Evolutionary conservation across 2,329 filamentous ascomycete genomes (phyloP).

Genomic region (Diplodia seriata): DNA sequence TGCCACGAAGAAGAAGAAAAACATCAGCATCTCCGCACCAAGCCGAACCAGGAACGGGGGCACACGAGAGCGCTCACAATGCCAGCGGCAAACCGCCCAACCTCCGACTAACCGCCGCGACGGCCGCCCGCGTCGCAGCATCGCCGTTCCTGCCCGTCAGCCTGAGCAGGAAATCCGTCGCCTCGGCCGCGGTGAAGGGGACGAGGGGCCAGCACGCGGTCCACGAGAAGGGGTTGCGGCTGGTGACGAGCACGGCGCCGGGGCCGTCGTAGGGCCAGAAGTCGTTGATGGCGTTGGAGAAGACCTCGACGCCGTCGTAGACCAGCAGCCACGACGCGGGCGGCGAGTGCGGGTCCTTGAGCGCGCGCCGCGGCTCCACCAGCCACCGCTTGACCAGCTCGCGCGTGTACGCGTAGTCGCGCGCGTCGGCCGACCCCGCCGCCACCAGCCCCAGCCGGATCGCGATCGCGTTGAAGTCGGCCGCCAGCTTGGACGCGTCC

Average conservation of each 20-base stretch:
- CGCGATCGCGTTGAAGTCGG: conserved; percentile 32
- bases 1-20: background rate
- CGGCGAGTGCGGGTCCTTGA: no score
- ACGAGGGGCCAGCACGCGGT: background rate
- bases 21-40: background rate
- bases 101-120: conserved; percentile 22
- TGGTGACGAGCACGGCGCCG: conserved; percentile 35
- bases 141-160: background rate
- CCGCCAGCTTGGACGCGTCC: conserved; percentile 25
- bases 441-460: conserved; percentile 26
- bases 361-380: conserved; percentile 10
- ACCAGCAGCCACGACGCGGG: conserved; percentile 36
- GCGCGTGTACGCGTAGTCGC: conserved; percentile 23
- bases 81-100: conserved; percentile 37
- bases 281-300: conserved; percentile 24
- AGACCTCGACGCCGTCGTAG: conserved; percentile 32
- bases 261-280: conserved; percentile 34
- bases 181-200: background rate
- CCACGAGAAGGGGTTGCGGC: conserved; percentile 29
- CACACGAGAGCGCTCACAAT: conserved; percentile 9
- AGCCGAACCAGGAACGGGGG: background rate
- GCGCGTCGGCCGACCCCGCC: conserved; percentile 31
- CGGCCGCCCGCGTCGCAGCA: background rate
- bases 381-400: conserved; percentile 34
- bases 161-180: background rate